Conservation (phyloP, 306 rosid genomes). For the Sechiopsis laciniata region DNA sequence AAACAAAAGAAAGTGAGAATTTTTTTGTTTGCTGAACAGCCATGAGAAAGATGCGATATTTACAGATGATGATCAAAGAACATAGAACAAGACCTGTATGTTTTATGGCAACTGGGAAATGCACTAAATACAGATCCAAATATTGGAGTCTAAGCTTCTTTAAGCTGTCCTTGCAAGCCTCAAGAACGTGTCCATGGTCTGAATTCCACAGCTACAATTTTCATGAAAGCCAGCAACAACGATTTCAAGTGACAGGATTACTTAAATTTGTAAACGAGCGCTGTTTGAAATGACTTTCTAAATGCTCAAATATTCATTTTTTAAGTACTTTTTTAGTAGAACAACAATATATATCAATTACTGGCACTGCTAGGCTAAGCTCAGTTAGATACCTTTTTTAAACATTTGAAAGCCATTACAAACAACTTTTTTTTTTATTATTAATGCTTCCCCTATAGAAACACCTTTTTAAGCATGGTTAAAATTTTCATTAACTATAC, state of each 20-base stretch:
- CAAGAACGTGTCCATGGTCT: slow-evolving; percentile 83
- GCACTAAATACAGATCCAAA: slow-evolving; percentile 80
- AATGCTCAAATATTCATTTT: too few relatives aligned
- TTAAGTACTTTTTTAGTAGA: too few relatives aligned
- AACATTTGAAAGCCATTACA: too few relatives aligned
- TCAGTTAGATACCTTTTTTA: too few relatives aligned
- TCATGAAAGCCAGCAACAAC: slow-evolving; percentile 1
- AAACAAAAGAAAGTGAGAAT: background rate
- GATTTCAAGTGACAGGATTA: background rate
- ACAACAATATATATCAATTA: too few relatives aligned
- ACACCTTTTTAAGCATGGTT: too few relatives aligned
- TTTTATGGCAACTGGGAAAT: slow-evolving; percentile 68
- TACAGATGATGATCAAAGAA: slow-evolving; percentile 3
- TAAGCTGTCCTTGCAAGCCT: slow-evolving; percentile 82
- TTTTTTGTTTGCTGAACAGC: background rate
- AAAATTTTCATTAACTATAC: background rate
- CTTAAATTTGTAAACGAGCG: too few relatives aligned
- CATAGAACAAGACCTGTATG: slow-evolving; percentile 52
- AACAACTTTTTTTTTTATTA: too few relatives aligned
- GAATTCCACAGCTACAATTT: slow-evolving; percentile 92
- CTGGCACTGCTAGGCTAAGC: too few relatives aligned
- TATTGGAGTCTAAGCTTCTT: slow-evolving; percentile 74
- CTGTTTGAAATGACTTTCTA: too few relatives aligned
- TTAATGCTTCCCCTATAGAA: background rate
- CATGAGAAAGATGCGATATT: background rate